Base-by-base conservation (phyloP, 345 rosid species). In the Camelina sativa region DNA sequence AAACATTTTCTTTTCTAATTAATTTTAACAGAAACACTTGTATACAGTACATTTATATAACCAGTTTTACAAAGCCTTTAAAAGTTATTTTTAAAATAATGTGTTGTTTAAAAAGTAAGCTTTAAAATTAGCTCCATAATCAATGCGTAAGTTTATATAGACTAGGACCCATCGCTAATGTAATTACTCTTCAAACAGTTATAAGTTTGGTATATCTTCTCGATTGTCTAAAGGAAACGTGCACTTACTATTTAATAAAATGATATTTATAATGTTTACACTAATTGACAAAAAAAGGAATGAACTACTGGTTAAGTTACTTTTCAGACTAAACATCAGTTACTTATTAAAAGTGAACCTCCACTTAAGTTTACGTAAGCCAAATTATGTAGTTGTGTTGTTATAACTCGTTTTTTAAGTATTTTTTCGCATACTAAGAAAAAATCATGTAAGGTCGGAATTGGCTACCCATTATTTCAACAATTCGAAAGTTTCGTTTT, bases 131-230 rank as follows among this genome's bases (percentile, higher is more conserved):
- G 17, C 48, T 60, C 68, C 13, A 15, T 30, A 44, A 54, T 54
- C 51, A 76, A 54, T 62, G 70, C 62, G 34, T 52, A 38, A 68
- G 22, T 28, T 3, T 16, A 30, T 28, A 43, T 7, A 34, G 37
- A 34, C 15, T 16, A 69, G 74, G 75, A 17, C 58, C 70, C 65
- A 69, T 62, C 28, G 30, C 65, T 69, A 53, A 43, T 55, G 70
- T 62, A 55, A 62, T 76, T 55, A 69, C 52, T 55, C 53, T 40
- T 54, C 55, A 54, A 69, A 76, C 80, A 76, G 71, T 76, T 12
- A 43, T 43, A 25, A 76, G 74, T 69, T 68, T 43, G 69, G 64
- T 61, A 17, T 43, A 52, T 65, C 12, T 44, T 32, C 38, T 64
- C 11, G 40, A 71, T 23, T 13, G 48, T 35, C 59, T 65, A 74